Conservation (phyloP, 768 basidiomycete genomes). For the Agaricus sinodeliciosus region DNA sequence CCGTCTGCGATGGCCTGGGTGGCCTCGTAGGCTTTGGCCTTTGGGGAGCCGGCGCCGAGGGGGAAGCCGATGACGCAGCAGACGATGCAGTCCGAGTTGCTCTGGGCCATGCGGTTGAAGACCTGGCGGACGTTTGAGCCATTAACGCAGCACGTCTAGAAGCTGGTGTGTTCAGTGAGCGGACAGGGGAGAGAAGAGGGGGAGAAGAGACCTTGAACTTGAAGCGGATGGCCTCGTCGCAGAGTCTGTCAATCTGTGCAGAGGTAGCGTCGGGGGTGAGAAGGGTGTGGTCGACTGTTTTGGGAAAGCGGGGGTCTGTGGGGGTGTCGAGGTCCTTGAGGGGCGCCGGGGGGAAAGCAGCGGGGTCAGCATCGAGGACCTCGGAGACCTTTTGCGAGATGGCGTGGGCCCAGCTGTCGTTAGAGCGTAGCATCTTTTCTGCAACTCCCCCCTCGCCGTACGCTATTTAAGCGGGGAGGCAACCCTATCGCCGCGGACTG, state of each 20-base stretch:
- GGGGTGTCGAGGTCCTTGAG: conserved; percentile 21
- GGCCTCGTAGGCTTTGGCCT: conserved; percentile 41
- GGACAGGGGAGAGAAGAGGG: background rate
- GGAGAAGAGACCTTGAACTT: conserved; percentile 36
- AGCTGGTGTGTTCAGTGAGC: background rate
- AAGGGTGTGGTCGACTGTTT: conserved; percentile 42
- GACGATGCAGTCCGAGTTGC: conserved; percentile 29
- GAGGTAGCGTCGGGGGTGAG: conserved; percentile 43
- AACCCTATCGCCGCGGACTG: background rate
- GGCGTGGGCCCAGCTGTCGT: conserved; percentile 26
- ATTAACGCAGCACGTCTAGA: conserved; percentile 47
- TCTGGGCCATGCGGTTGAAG: conserved; percentile 27
- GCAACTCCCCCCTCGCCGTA: background rate
- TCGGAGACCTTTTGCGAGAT: conserved; percentile 23
- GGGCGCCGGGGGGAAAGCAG: conserved; percentile 9
- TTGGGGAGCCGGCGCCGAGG: conserved; percentile 37
- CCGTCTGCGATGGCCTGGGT: conserved; percentile 37
- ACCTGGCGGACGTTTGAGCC: conserved; percentile 38
- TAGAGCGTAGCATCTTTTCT: conserved; percentile 13
- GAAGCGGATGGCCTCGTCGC: conserved; percentile 39
- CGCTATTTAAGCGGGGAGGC: background rate
- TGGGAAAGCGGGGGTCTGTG: conserved; percentile 26
- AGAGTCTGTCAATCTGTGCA: conserved; percentile 37
- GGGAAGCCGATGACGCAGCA: conserved; percentile 49
- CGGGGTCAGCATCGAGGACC: conserved; percentile 14